Conservation (phyloP, 768 basidiomycete genomes). For the Chiua virens region DNA sequence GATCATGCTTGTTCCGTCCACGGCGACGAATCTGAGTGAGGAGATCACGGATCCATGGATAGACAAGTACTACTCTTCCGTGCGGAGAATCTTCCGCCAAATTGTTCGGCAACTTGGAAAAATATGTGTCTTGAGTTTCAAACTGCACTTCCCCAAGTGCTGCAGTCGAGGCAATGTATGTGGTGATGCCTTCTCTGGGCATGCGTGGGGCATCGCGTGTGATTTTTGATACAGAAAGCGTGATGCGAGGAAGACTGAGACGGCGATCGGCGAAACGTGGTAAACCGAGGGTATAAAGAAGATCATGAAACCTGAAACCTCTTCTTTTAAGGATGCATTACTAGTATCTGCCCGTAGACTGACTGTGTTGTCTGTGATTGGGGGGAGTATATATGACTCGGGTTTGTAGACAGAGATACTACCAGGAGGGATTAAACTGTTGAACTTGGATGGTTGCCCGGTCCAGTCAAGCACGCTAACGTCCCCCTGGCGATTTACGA, state of each 20-base stretch:
- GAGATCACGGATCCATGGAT: constrained; percentile 12
- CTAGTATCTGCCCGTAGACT: not conserved
- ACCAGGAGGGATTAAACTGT: constrained; percentile 12
- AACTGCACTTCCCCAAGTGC: constrained; percentile 2
- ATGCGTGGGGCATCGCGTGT: not conserved
- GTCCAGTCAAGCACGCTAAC: constrained; percentile 19
- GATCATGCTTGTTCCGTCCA: not conserved
- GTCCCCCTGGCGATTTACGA: constrained; percentile 9
- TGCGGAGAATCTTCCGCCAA: too few relatives aligned
- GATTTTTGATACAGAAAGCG: constrained; percentile 1
- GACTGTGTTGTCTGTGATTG: not conserved
- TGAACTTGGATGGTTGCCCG: constrained; percentile 15
- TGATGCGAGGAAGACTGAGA: constrained; percentile 13
- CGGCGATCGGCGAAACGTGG: constrained; percentile 6
- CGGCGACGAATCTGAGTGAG: not conserved
- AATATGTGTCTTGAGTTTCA: not conserved
- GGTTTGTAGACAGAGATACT: constrained; percentile 13
- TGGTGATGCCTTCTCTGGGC: not conserved
- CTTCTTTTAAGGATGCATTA: not conserved
- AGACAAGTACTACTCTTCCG: constrained; percentile 3
- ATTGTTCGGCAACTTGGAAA: not conserved
- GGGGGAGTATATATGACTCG: not conserved
- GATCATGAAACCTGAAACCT: not conserved
- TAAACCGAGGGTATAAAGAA: not conserved
- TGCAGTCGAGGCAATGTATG: not conserved